Evolutionary conservation across 2,329 filamentous ascomycete genomes (phyloP).

Genomic region (Herpomyces periplanetae): DNA sequence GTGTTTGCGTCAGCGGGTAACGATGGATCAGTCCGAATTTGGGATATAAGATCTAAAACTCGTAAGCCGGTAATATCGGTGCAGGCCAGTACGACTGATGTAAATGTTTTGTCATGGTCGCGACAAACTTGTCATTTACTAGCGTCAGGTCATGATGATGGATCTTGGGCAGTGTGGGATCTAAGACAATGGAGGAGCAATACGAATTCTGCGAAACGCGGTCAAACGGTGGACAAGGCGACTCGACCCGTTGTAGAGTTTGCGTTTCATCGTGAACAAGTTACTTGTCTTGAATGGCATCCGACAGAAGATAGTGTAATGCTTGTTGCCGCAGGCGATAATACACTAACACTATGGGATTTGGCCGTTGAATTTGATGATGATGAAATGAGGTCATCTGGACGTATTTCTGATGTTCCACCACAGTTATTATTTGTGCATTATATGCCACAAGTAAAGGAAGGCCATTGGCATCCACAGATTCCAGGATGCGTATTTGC

Average conservation of each 20-base stretch:
- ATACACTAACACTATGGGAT: slow-evolving; percentile 86
- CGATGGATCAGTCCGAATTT: slow-evolving; percentile 77
- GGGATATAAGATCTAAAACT: slow-evolving; percentile 72
- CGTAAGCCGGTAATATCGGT: slow-evolving; percentile 57
- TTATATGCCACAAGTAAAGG: slow-evolving; percentile 76
- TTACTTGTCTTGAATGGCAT: slow-evolving; percentile 88
- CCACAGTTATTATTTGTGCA: slow-evolving; percentile 86
- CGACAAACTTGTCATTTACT: slow-evolving; percentile 53
- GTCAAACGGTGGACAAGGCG: slow-evolving; percentile 9
- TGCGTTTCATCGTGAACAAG: slow-evolving; percentile 76
- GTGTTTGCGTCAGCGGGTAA: slow-evolving; percentile 80
- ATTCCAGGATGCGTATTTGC: slow-evolving; percentile 63
- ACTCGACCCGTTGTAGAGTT: slow-evolving; percentile 67
- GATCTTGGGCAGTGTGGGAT: slow-evolving; percentile 84
- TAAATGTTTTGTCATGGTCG: slow-evolving; percentile 93
- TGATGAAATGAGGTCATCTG: slow-evolving; percentile 68
- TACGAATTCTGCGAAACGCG: slow-evolving; percentile 9
- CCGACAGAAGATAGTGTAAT: slow-evolving; percentile 86
- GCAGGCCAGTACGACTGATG: slow-evolving; percentile 41
- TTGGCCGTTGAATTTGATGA: slow-evolving; percentile 82
- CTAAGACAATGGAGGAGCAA: slow-evolving; percentile 61
- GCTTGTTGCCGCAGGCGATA: slow-evolving; percentile 60
- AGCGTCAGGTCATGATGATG: slow-evolving; percentile 68
- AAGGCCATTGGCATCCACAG: slow-evolving; percentile 87
- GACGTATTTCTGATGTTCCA: slow-evolving; percentile 53